Evolutionary conservation across 768 basidiomycete genomes (phyloP).

Genomic region (Podaxis sp.): DNA sequence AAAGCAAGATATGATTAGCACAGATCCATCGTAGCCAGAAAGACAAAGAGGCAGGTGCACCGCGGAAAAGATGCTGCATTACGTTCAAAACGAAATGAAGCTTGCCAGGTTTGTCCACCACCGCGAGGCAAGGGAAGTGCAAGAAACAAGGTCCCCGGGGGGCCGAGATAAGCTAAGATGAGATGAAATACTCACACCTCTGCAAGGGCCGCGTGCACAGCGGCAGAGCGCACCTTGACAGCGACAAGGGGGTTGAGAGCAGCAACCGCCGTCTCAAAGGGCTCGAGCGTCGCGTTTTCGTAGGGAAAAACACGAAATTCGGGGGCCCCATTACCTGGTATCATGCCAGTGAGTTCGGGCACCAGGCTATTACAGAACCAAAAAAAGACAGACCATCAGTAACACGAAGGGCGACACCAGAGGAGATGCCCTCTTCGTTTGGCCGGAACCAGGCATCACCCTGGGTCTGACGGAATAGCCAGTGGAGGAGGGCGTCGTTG

Average conservation of each 20-base stretch:
- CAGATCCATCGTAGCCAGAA: not conserved
- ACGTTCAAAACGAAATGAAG: constrained; percentile 2
- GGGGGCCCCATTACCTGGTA: constrained; percentile 22
- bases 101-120: not conserved
- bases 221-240: constrained; percentile 73
- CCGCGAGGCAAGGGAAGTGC: constrained; percentile 3
- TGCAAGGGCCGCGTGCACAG: constrained; percentile 74
- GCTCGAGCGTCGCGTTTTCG: constrained; percentile 64
- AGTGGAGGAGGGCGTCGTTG: constrained; percentile 75
- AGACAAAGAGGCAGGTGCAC: not conserved
- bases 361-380: not conserved
- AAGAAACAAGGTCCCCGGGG: not conserved
- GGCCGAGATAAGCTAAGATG: constrained; percentile 16
- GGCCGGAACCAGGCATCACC: constrained; percentile 84
- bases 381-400: constrained; percentile 26
- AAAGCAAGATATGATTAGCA: not conserved
- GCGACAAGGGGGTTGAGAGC: constrained; percentile 78
- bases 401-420: constrained; percentile 62
- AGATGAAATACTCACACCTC: constrained; percentile 47
- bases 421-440: constrained; percentile 66
- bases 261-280: constrained; percentile 71
- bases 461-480: constrained; percentile 75
- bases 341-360: not conserved
- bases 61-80: not conserved
- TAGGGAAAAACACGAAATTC: constrained; percentile 82